Conservation (phyloP, 1,139 yeast genomes). For the Hyphopichia burtonii region DNA sequence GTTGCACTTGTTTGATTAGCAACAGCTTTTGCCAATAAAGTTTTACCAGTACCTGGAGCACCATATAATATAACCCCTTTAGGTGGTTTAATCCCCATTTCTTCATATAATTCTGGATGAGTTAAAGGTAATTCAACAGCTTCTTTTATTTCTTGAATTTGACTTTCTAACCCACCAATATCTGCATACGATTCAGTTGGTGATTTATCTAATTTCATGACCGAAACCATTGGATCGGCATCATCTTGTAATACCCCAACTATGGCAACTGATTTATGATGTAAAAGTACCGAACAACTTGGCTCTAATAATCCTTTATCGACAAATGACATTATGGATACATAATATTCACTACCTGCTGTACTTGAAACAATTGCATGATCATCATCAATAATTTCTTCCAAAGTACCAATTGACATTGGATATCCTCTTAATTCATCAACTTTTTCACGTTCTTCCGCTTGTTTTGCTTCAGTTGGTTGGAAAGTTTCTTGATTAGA, state of each 20-base stretch:
- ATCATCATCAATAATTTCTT: conserved; percentile 96
- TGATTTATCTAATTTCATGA: conserved; percentile 95
- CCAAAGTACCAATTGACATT: conserved; percentile 93
- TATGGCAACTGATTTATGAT: conserved; percentile 91
- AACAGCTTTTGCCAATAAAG: conserved; percentile 94
- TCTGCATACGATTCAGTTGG: conserved; percentile 97
- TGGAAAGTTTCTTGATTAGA: conserved; percentile 92
- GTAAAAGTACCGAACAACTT: conserved; percentile 94
- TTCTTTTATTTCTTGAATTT: conserved; percentile 97
- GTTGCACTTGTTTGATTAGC: conserved; percentile 98
- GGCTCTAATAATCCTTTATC: conserved; percentile 96
- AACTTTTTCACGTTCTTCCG: conserved; percentile 91
- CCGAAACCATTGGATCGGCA: conserved; percentile 96
- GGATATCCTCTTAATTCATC: conserved; percentile 97
- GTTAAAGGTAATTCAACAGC: conserved; percentile 96
- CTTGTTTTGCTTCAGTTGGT: conserved; percentile 95
- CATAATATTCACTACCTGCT: conserved; percentile 97
- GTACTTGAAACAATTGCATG: conserved; percentile 97
- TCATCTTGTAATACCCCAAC: conserved; percentile 97
- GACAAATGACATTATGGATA: conserved; percentile 93
- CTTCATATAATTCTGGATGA: conserved; percentile 96
- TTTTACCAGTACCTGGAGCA: conserved; percentile 99
- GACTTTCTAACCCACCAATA: conserved; percentile 94
- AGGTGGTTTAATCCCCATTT: conserved; percentile 99
- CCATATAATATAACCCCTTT: conserved; percentile 98